Percentiles rank a stretch among this genome's conserved stretches.
These are phyloP conservation scores for Salmacisia buchloeana DNA, from an alignment of 1,284 basidiomycete genomes.

Conservation along the genomic window DNA sequence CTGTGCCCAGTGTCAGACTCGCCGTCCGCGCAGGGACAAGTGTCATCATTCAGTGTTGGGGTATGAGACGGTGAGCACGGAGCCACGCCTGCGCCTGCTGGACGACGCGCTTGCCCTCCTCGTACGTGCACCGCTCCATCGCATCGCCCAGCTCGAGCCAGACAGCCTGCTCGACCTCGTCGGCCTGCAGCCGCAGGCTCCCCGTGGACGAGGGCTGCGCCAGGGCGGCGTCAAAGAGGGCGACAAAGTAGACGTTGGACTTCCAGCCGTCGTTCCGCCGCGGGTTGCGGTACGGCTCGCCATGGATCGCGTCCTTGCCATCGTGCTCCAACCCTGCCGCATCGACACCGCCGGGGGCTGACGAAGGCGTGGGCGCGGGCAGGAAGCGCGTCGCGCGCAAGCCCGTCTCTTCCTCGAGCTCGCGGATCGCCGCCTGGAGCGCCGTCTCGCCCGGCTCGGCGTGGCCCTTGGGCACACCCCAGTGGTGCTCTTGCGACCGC, in stretches of 20 bases:
- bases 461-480: background rate
- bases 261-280: constrained; percentile 1
- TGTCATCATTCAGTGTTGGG: too few species aligned
- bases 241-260: background rate
- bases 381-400: background rate
- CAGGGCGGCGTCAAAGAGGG: background rate
- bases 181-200: background rate
- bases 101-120: background rate
- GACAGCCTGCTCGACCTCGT: background rate
- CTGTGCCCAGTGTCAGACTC: too few species aligned
- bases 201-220: background rate
- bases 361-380: background rate
- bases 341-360: background rate
- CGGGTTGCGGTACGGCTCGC: constrained; percentile 4
- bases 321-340: background rate
- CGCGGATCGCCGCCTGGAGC: background rate
- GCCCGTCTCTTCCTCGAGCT: constrained; percentile 1
- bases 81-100: background rate
- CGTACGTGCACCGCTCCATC: constrained; percentile 2
- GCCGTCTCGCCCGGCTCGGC: background rate
- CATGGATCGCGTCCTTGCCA: background rate
- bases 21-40: too few species aligned
- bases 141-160: constrained; percentile 1
- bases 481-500: background rate
- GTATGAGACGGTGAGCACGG: background rate